These are phyloP conservation scores for Cyphellophora europaea DNA, from an alignment of 2,329 filamentous ascomycete genomes.

Conservation along the genomic window DNA sequence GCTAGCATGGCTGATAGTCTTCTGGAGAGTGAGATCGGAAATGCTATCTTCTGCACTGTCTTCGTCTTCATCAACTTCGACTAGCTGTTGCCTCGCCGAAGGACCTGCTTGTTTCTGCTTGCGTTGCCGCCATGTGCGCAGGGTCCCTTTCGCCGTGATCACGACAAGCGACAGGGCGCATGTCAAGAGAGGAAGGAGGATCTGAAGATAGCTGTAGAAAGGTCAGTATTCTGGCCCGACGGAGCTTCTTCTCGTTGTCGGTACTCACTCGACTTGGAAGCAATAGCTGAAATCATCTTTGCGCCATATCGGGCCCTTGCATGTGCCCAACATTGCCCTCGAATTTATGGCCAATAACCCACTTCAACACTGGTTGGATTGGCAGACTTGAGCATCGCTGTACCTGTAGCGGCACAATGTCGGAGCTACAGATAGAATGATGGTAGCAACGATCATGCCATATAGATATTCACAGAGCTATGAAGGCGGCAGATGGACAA, in stretches of 20 bases:
- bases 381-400: too few relatives aligned
- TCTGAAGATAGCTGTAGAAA: constrained; percentile 60
- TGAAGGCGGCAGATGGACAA: too few relatives aligned
- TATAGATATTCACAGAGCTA: too few relatives aligned
- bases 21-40: constrained; percentile 42
- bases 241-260: constrained; percentile 4
- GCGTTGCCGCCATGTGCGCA: constrained; percentile 2
- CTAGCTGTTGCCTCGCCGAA: constrained; percentile 23
- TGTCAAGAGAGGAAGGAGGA: constrained; percentile 66
- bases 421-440: too few relatives aligned
- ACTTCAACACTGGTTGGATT: too few relatives aligned
- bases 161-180: constrained; percentile 61
- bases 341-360: too few relatives aligned
- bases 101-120: constrained; percentile 3
- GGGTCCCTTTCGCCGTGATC: constrained; percentile 30
- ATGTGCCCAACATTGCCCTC: constrained; percentile 52
- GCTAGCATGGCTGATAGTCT: constrained; percentile 41
- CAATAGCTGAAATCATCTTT: constrained; percentile 54
- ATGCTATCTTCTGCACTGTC: constrained; percentile 34
- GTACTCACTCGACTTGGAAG: constrained; percentile 47
- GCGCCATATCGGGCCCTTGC: constrained; percentile 49
- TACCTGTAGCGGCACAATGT: too few relatives aligned
- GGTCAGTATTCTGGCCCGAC: too few relatives aligned
- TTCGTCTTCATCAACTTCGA: constrained; percentile 44
- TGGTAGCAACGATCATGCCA: too few relatives aligned